These are phyloP conservation scores for Boletus rubescentipes DNA, from an alignment of 768 basidiomycete species.

Conservation along the genomic window DNA sequence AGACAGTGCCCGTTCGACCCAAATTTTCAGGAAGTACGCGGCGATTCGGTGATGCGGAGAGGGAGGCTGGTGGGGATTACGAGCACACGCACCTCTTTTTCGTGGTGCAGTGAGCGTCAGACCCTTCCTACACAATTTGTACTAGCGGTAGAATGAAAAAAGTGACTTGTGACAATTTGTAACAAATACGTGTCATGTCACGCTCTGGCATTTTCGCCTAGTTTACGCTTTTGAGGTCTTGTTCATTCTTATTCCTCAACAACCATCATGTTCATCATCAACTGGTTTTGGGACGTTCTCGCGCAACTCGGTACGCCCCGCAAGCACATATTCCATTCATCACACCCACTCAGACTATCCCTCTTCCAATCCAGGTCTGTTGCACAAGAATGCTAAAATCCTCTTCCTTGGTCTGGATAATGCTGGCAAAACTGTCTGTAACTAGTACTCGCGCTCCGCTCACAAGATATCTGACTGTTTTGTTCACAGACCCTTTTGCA, in stretches of 20 bases:
- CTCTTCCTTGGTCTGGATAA: conserved; percentile 98
- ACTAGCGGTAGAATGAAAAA: background rate
- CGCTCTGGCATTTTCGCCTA: background rate
- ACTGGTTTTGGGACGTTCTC: conserved; percentile 98
- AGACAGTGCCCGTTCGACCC: conserved; percentile 71
- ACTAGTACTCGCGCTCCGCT: background rate
- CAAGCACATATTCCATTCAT: background rate
- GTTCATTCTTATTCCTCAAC: conserved; percentile 21
- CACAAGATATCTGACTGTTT: conserved; percentile 2
- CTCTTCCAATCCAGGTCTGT: conserved; percentile 53
- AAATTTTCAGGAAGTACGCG: conserved; percentile 46
- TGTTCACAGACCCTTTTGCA: conserved; percentile 80
- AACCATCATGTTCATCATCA: conserved; percentile 72
- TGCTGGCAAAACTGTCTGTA: conserved; percentile 93
- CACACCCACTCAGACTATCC: background rate
- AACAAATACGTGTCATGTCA: conserved; percentile 21
- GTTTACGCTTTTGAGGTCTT: conserved; percentile 20
- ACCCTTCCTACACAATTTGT: conserved; percentile 55
- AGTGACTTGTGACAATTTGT: conserved; percentile 8
- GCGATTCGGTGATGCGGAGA: conserved; percentile 75
- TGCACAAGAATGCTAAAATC: conserved; percentile 99
- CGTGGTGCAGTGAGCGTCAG: conserved; percentile 63
- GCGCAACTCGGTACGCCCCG: conserved; percentile 77
- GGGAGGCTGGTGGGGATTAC: conserved; percentile 52
- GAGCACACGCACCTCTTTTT: conserved; percentile 52